These are phyloP conservation scores for Ganoderma lucidum DNA, from an alignment of 1,284 basidiomycete species.

Conservation along the genomic window DNA sequence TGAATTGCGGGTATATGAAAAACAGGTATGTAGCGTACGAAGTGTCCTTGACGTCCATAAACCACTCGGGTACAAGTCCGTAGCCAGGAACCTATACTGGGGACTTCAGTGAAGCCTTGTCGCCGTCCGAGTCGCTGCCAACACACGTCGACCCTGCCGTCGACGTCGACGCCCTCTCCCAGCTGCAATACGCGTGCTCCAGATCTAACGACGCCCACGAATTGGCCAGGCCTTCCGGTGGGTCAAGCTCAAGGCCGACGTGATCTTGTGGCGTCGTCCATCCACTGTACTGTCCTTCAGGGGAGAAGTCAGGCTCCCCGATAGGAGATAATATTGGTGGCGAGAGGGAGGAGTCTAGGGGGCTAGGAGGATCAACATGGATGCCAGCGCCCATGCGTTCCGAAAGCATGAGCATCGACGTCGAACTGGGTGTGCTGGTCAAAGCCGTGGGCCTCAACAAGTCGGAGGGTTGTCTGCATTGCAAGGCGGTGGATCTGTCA, in stretches of 20 bases:
- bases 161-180: background rate
- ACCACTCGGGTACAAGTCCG: background rate
- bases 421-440: background rate
- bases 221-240: background rate
- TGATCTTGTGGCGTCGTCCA: background rate
- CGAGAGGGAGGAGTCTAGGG: background rate
- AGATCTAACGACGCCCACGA: background rate
- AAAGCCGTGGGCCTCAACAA: background rate
- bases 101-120: background rate
- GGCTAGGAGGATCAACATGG: background rate
- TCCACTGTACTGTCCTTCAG: background rate
- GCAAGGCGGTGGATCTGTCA: background rate
- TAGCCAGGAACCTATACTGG: background rate
- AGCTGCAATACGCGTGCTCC: background rate
- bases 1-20: background rate
- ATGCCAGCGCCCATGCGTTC: background rate
- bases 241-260: background rate
- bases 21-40: background rate
- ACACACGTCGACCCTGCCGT: background rate
- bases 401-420: background rate
- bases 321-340: background rate
- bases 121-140: background rate
- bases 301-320: background rate
- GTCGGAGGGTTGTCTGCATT: background rate
- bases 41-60: background rate